Evolutionary conservation across 2,329 filamentous ascomycete genomes (phyloP).

Genomic region (Pyrenophora graminea): DNA sequence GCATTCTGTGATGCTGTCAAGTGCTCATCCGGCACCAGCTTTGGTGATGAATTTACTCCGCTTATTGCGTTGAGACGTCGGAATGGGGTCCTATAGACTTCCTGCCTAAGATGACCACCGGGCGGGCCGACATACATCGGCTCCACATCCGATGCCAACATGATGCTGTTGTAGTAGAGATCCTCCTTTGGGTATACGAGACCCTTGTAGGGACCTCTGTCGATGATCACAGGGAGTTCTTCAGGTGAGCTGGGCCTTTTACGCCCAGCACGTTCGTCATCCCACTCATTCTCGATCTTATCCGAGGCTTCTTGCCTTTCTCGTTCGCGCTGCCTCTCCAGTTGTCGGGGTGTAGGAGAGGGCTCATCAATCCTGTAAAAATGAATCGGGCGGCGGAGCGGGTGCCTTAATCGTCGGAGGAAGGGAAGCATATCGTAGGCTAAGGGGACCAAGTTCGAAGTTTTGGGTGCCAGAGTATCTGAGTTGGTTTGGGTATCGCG

Average conservation of each 20-base stretch:
- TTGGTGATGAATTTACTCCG: neutral
- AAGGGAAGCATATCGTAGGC: slow-evolving; percentile 14
- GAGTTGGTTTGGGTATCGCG: neutral
- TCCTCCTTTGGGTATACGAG: slow-evolving; percentile 17
- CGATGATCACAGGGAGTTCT: slow-evolving; percentile 17
- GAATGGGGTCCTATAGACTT: slow-evolving; percentile 3
- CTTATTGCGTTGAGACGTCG: neutral
- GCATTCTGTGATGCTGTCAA: slow-evolving; percentile 1
- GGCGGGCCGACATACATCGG: slow-evolving; percentile 2
- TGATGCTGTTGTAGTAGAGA: slow-evolving; percentile 26
- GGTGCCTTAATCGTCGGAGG: slow-evolving; percentile 15
- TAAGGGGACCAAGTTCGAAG: neutral
- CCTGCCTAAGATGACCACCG: slow-evolving; percentile 5
- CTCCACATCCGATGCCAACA: slow-evolving; percentile 18
- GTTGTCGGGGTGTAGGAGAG: neutral
- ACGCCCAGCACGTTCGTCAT: slow-evolving; percentile 3
- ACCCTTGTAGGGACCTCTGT: slow-evolving; percentile 18
- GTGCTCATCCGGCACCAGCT: slow-evolving; percentile 4
- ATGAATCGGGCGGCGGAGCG: slow-evolving; percentile 12
- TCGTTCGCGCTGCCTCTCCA: neutral
- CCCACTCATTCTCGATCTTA: slow-evolving; percentile 6
- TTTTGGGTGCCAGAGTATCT: neutral
- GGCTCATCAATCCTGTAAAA: slow-evolving; percentile 1
- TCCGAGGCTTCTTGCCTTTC: neutral
- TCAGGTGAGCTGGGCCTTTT: slow-evolving; percentile 3